Evolutionary conservation across 1,284 basidiomycete species (phyloP).

Genomic region (Tylopilus sp.): DNA sequence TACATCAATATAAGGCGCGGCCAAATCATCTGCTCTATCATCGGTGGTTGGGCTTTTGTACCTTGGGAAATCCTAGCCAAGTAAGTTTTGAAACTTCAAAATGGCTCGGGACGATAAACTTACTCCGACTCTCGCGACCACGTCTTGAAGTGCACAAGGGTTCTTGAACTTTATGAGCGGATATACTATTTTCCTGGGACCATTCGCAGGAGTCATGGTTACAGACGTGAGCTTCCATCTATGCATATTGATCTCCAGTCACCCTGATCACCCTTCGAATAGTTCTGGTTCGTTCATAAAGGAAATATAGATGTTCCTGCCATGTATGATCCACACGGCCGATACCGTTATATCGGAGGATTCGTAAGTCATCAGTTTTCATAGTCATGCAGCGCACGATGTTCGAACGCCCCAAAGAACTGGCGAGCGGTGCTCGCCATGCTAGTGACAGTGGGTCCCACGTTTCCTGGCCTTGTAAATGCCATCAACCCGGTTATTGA

Average conservation of each 20-base stretch:
- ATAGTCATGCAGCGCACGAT: slow-evolving; percentile 3
- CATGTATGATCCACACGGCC: slow-evolving; percentile 75
- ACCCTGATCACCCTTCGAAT: slow-evolving; percentile 9
- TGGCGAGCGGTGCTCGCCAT: slow-evolving; percentile 77
- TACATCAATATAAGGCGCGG: slow-evolving; percentile 75
- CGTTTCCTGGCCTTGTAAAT: slow-evolving; percentile 74
- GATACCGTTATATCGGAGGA: slow-evolving; percentile 73
- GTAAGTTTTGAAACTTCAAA: slow-evolving; percentile 31
- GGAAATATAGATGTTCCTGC: slow-evolving; percentile 75
- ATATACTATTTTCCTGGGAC: slow-evolving; percentile 78
- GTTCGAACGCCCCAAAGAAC: slow-evolving; percentile 57
- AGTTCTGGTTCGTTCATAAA: slow-evolving; percentile 77
- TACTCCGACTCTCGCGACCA: slow-evolving; percentile 11
- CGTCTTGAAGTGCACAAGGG: slow-evolving; percentile 50
- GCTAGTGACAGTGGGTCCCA: slow-evolving; percentile 70
- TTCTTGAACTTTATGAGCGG: slow-evolving; percentile 72
- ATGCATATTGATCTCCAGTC: slow-evolving; percentile 5
- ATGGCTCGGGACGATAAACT: not conserved
- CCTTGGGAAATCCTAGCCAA: slow-evolving; percentile 66
- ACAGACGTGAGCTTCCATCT: slow-evolving; percentile 63
- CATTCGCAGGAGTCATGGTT: slow-evolving; percentile 81
- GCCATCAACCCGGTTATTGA: slow-evolving; percentile 70
- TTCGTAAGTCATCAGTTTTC: slow-evolving; percentile 56
- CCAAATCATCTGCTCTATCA: slow-evolving; percentile 68
- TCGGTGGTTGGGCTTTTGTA: slow-evolving; percentile 67